Evolutionary conservation across 305 asterid species (phyloP), one percentile per base, ranked within the genome.

Genomic region (Fraxinus platypoda): DNA sequence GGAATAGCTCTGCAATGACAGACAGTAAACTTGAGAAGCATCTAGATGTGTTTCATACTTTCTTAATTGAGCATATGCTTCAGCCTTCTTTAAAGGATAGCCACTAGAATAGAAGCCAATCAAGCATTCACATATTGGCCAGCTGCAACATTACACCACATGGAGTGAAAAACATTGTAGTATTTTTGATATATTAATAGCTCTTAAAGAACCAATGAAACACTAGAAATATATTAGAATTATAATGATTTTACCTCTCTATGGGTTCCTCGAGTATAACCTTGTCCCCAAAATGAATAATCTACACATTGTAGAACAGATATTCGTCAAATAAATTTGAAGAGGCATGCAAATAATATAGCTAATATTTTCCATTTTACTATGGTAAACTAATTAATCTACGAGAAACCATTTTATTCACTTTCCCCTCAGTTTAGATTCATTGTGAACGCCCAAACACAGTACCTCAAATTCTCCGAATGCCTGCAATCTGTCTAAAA

Each of bases 61-160:
- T 88, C 99, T 92, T 64, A 92, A 86, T 78, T 93, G 90, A 33
- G 99, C 94, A 86, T 96, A 94, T 59, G 97, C 97, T 87, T 93
- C 98, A 74, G 95, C 99, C 91, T 91, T 94, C 86, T 91, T 81
- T 86, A 96, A 85, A 34, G 98, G 98, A 86, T 92, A 96, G 46
- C 97, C 97, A 74, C 90, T 83, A 38, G 98, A 94, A 80, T 96
- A 87, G 91, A 94, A 96, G 68, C 98, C 99, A 85, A 96, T 91
- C 90, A 96, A 88, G 84, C 98, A 96, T 79, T 96, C 98, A 80
- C 99, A 94, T 81, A 91, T 83, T 19, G 97, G 98, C 98, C 99
- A 96, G 77, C 99, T 96, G 90, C 87, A 87, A 83, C 70, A 38
- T 75, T 70, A 54, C 38, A 75, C 66, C 71, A 38, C 59, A 75